Evolutionary conservation across 495 filamentous ascomycete genomes (phyloP), one percentile per base, ranked within the genome.

Genomic region (Penicillium lividum): DNA sequence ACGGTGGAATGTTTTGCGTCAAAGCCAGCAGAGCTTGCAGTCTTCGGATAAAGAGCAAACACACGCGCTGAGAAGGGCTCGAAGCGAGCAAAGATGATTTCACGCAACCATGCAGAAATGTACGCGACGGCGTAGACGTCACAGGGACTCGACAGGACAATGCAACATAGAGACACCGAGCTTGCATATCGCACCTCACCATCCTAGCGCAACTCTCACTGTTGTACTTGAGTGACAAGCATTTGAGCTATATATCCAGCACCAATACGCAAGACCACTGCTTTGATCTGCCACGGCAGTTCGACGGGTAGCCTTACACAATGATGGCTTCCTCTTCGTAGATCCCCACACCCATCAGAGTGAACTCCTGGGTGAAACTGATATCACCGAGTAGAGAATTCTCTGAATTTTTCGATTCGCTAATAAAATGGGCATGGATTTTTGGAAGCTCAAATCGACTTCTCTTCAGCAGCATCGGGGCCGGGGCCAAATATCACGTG

Each of bases 361-460:
- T 48, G 45, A 48, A 48, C 2, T 22, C 1, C 45, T 48, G 45
- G 45, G 45, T 30, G 45, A 48, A 48, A 22, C 22, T 48, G 45
- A 48, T 30, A 48, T 15, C 45, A 30, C 10, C 27, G 27, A n/a
- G 8, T 29, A 48, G 27, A 2, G 7, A 48, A 48, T 48, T 48
- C 45, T 48, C 45, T 48, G 45, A 5, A 48, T 48, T 48, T 48
- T 48, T 48, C 45, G 27, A 30, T 48, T 30, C 45, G 27, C 27
- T 27, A 48, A 48, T 48, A 48, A 48, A 48, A 48, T 48, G 45
- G 45, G 27, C 27, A 30, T 48, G 10, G 45, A 48, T 48, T 48
- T 48, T 48, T 48, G 27, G 45, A 48, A 48, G 45, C 45, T 48
- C 27, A 48, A 30, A 48, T 48, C 27, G 45, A 48, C 45, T 48